A percentile compares a stretch with the other conserved stretches of the same genome.
phyloP scores from a whole-genome alignment of 108 stramenopile species.

The Skeletonema tropicum region DNA sequence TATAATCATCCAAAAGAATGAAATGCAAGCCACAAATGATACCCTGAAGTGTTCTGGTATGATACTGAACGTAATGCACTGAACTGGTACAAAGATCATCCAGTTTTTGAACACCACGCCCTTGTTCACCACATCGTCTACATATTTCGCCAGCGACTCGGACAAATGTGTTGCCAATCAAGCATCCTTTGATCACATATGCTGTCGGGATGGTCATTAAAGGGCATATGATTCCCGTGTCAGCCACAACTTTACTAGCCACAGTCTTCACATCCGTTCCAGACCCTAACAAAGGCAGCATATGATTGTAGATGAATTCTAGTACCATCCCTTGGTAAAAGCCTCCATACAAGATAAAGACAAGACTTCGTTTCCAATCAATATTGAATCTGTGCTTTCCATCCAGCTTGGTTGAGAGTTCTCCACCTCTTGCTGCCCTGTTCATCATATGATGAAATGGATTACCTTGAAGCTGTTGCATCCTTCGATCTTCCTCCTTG shows the following conservation, averaged over 20 bases:
- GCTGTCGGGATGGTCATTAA: conserved; percentile 56
- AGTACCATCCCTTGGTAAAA: conserved; percentile 62
- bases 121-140: conserved; percentile 26
- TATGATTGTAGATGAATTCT: conserved; percentile 49
- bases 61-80: conserved; percentile 34
- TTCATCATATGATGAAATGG: neutral
- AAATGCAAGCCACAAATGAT: conserved; percentile 34
- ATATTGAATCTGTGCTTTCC: conserved; percentile 16
- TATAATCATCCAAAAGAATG: conserved; percentile 49
- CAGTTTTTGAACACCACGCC: conserved; percentile 41
- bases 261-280: conserved; percentile 27
- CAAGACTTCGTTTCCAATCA: conserved; percentile 44
- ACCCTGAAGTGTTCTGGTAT: conserved; percentile 46
- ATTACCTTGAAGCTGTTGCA: conserved; percentile 5
- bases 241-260: conserved; percentile 41
- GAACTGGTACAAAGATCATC: conserved; percentile 38
- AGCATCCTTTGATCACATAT: conserved; percentile 43
- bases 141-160: conserved; percentile 23
- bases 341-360: conserved; percentile 63
- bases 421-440: conserved; percentile 2
- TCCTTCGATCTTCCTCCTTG: neutral
- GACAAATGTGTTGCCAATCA: conserved; percentile 15
- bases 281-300: conserved; percentile 44
- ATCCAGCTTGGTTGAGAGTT: neutral
- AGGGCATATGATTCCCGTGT: conserved; percentile 51